phyloP scores from a whole-genome alignment of 805 yeast species.

The Isabelozyma rhagii region DNA sequence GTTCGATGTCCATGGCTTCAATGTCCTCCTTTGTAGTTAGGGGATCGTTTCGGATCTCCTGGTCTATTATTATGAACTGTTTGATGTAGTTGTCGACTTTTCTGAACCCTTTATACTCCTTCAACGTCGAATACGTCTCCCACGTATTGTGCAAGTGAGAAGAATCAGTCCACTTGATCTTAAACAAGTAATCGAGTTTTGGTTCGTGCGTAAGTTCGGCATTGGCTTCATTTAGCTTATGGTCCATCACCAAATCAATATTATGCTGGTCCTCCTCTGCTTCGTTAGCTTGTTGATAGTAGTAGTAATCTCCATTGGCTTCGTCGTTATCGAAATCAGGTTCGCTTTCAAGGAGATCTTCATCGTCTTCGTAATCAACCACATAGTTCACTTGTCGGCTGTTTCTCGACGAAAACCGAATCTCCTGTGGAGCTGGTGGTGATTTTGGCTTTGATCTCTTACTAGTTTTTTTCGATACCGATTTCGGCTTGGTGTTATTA shows the following conservation, averaged over 20 bases:
- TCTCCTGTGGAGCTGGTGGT: slow-evolving; percentile 36
- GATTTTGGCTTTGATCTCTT: slow-evolving; percentile 29
- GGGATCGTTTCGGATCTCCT: slow-evolving; percentile 75
- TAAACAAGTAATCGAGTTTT: slow-evolving; percentile 54
- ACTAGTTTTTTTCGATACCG: slow-evolving; percentile 13
- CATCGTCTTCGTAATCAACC: slow-evolving; percentile 65
- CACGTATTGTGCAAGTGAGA: slow-evolving; percentile 95
- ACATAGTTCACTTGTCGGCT: slow-evolving; percentile 68
- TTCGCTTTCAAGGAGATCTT: slow-evolving; percentile 50
- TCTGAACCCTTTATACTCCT: slow-evolving; percentile 68
- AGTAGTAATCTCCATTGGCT: slow-evolving; percentile 30
- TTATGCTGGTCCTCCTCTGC: slow-evolving; percentile 31
- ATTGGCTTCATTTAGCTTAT: slow-evolving; percentile 30
- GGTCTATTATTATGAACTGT: slow-evolving; percentile 68
- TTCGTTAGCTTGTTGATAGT: slow-evolving; percentile 28
- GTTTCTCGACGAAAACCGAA: slow-evolving; percentile 78
- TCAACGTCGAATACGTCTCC: slow-evolving; percentile 65
- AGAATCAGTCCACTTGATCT: slow-evolving; percentile 80
- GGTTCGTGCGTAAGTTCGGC: slow-evolving; percentile 48
- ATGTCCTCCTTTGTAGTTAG: slow-evolving; percentile 84
- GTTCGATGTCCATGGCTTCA: slow-evolving; percentile 89
- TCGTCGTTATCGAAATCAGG: slow-evolving; percentile 25
- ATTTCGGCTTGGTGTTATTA: slow-evolving; percentile 10
- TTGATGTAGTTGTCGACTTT: slow-evolving; percentile 87
- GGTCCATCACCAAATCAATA: slow-evolving; percentile 41